These are phyloP conservation scores for Colletotrichum tropicale DNA, from an alignment of 2,329 filamentous ascomycete genomes.

Conservation along the genomic window DNA sequence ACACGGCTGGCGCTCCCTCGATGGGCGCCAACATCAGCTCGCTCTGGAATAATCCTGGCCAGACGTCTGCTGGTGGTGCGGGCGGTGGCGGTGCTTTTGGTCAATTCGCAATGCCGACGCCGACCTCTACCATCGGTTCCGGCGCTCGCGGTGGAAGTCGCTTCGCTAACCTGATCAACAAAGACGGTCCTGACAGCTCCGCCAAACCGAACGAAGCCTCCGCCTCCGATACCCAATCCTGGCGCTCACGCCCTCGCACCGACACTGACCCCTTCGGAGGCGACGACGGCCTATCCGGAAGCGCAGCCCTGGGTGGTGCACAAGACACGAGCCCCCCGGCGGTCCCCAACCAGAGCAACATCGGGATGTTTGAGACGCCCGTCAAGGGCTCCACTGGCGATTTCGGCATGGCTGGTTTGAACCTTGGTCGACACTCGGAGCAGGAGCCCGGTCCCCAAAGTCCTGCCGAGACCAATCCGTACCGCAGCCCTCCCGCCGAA, in stretches of 20 bases:
- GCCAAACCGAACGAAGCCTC: constrained; percentile 52
- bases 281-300: constrained; percentile 69
- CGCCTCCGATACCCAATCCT: constrained; percentile 46
- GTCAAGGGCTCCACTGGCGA: constrained; percentile 60
- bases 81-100: constrained; percentile 71
- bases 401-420: constrained; percentile 67
- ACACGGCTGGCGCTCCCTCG: constrained; percentile 52
- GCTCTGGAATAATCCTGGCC: constrained; percentile 42
- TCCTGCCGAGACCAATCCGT: constrained; percentile 95
- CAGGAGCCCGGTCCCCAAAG: constrained; percentile 76
- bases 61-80: constrained; percentile 22
- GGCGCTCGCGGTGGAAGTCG: constrained; percentile 80
- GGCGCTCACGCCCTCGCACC: constrained; percentile 66
- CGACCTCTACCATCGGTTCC: constrained; percentile 58
- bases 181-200: constrained; percentile 73
- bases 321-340: constrained; percentile 67
- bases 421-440: constrained; percentile 61
- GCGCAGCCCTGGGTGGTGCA: constrained; percentile 75
- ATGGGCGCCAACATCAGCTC: constrained; percentile 46
- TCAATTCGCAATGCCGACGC: constrained; percentile 75
- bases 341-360: constrained; percentile 36
- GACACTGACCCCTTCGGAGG: constrained; percentile 81
- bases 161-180: constrained; percentile 83
- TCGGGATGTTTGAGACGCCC: constrained; percentile 56
- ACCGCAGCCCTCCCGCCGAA: constrained; percentile 85